Evolutionary conservation across 2,329 filamentous ascomycete genomes (phyloP).

Genomic region (Alternaria ethzedia): DNA sequence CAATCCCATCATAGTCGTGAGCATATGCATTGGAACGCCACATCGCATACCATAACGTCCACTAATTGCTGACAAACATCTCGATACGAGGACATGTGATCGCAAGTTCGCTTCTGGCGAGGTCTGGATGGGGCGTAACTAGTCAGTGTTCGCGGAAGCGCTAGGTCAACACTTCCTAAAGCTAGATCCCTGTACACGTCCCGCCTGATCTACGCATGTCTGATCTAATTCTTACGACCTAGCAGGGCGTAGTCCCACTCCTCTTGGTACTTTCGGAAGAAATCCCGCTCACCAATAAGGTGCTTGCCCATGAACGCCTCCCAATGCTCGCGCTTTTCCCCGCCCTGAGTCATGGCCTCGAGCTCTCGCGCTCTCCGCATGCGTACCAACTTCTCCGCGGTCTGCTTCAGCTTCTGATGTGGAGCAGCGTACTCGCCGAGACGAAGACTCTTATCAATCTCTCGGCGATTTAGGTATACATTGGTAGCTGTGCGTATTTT

Average conservation of each 20-base stretch:
- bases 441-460: background rate
- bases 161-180: background rate
- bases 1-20: background rate
- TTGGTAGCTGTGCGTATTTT: background rate
- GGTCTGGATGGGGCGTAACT: background rate
- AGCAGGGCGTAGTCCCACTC: background rate
- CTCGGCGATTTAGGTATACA: fast-evolving
- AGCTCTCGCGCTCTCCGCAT: background rate
- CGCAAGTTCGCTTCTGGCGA: background rate
- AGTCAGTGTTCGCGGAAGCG: background rate
- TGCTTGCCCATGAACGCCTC: background rate
- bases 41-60: background rate
- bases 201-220: background rate
- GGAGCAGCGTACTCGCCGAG: too few species aligned
- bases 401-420: background rate
- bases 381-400: background rate
- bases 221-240: background rate
- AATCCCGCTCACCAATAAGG: background rate
- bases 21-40: background rate
- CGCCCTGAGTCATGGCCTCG: background rate
- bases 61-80: background rate
- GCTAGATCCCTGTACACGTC: background rate
- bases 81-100: background rate
- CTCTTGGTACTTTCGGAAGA: background rate
- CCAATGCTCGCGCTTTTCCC: background rate